phyloP scores from a whole-genome alignment of 2,329 filamentous ascomycete genomes.

The Diaporthe longicolla region DNA sequence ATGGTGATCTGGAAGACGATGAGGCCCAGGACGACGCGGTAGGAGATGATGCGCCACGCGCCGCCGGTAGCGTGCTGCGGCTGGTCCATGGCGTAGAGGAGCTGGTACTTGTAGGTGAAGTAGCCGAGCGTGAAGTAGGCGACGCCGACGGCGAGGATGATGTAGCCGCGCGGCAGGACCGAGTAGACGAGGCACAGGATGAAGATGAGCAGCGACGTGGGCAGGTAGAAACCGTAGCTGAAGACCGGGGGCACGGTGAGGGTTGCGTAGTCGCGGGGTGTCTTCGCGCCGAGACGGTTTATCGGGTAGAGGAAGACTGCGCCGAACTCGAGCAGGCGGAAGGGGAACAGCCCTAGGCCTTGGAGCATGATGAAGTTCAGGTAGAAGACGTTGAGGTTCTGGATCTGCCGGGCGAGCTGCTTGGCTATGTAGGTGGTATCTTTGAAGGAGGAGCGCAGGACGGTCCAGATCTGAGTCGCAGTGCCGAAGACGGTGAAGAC shows the following conservation, averaged over 20 bases:
- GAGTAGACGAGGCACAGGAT: constrained; percentile 97
- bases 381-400: constrained; percentile 85
- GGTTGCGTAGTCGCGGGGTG: constrained; percentile 89
- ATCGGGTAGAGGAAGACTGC: constrained; percentile 88
- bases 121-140: constrained; percentile 87
- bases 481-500: constrained; percentile 92
- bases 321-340: constrained; percentile 91
- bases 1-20: constrained; percentile 93
- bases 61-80: constrained; percentile 93
- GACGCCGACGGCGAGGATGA: constrained; percentile 85
- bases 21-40: constrained; percentile 87
- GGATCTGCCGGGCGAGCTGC: constrained; percentile 81
- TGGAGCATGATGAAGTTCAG: constrained; percentile 95
- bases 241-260: constrained; percentile 87
- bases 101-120: constrained; percentile 96
- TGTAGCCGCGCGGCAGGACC: constrained; percentile 83
- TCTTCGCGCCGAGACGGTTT: constrained; percentile 82
- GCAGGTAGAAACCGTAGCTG: constrained; percentile 96
- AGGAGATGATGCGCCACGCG: constrained; percentile 97
- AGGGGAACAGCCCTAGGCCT: constrained; percentile 92
- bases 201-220: constrained; percentile 91
- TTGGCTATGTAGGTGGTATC: constrained; percentile 85
- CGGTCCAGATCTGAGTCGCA: constrained; percentile 80
- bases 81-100: constrained; percentile 98
- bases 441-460: constrained; percentile 80